phyloP scores from a whole-genome alignment of 2,329 filamentous ascomycete genomes.

The Pseudogymnoascus sp. region DNA sequence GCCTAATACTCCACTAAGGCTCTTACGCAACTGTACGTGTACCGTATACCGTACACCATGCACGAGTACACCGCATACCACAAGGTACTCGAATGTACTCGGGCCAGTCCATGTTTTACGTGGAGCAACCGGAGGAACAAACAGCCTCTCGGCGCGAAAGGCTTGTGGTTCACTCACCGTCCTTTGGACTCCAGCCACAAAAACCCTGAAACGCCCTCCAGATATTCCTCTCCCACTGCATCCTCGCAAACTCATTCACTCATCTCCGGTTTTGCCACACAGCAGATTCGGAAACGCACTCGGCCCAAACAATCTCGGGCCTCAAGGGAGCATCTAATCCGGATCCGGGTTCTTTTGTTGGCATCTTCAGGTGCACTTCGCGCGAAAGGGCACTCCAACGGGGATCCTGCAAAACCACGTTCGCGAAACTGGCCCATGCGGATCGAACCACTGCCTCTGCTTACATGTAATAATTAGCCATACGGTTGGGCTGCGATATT shows the following conservation, averaged over 20 bases:
- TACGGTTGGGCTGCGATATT: neutral
- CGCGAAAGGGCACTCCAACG: neutral
- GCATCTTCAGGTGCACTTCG: neutral
- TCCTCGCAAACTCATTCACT: neutral
- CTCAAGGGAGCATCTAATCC: neutral
- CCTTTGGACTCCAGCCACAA: conserved; percentile 6
- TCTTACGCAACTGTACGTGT: conserved; percentile 1
- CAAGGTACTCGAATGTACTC: conserved; percentile 8
- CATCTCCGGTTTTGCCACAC: neutral
- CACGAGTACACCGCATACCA: neutral
- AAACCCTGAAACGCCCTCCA: neutral
- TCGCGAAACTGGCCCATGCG: neutral
- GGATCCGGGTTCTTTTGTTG: neutral
- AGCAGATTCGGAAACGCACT: neutral
- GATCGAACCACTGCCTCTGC: neutral
- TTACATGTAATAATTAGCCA: conserved; percentile 1
- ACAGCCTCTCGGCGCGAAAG: conserved; percentile 1
- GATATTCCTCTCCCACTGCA: neutral
- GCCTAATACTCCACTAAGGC: conserved; percentile 8
- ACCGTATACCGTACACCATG: neutral
- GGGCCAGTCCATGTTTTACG: conserved; percentile 3
- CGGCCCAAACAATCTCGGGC: conserved; percentile 3
- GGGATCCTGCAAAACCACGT: neutral
- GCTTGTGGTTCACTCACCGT: conserved; percentile 8
- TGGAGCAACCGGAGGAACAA: neutral